These are phyloP conservation scores for Calonectria montana DNA, from an alignment of 2,329 filamentous ascomycete species.

Conservation along the genomic window DNA sequence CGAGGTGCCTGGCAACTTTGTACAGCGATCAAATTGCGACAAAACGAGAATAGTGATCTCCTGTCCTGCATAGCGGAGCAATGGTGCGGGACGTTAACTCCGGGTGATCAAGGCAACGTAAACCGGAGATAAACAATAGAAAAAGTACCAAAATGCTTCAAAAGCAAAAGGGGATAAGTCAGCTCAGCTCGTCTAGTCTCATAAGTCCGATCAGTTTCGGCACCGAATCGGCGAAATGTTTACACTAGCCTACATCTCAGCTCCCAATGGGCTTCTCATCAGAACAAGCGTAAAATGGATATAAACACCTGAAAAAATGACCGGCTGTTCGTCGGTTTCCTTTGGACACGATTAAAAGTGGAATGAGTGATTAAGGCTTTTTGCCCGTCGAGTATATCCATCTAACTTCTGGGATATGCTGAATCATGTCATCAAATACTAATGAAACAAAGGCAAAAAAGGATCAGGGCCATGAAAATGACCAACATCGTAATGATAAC, in stretches of 20 bases:
- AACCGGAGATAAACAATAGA: no score
- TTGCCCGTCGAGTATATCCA: neutral
- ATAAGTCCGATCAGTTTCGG: neutral
- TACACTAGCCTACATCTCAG: neutral
- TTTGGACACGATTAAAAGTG: neutral
- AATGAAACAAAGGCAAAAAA: neutral
- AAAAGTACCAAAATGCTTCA: no score
- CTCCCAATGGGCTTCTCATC: neutral
- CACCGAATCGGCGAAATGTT: neutral
- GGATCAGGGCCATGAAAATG: neutral
- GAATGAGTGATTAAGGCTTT: neutral
- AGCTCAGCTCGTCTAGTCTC: neutral
- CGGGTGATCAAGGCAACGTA: neutral
- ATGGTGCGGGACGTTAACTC: neutral
- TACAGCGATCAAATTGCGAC: no score
- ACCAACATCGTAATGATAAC: neutral
- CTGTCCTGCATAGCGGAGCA: no score
- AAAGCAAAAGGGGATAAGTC: neutral
- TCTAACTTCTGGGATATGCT: no score
- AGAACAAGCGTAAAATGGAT: neutral
- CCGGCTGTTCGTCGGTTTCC: no score
- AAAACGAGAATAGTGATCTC: no score
- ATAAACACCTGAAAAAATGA: neutral
- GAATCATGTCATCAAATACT: neutral
- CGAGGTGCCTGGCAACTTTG: no score